phyloP scores from a whole-genome alignment of 768 basidiomycete genomes.

The Gymnopilus dilepis region DNA sequence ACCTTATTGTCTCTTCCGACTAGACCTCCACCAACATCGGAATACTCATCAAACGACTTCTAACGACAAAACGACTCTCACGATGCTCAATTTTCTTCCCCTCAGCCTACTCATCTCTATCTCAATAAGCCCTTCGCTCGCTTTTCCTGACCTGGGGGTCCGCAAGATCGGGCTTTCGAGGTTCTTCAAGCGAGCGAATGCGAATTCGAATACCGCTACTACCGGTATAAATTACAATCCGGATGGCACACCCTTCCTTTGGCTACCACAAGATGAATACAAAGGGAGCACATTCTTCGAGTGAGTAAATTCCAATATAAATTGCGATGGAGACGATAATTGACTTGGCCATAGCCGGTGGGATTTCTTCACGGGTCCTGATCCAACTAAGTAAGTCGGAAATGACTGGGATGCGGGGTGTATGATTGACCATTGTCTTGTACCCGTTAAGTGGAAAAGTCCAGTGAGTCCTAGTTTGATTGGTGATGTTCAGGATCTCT shows the following conservation, averaged over 20 bases:
- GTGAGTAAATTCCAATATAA: constrained; percentile 44
- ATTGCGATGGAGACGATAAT: not conserved
- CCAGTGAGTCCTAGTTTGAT: constrained; percentile 50
- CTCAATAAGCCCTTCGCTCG: not conserved
- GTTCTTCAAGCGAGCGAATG: not conserved
- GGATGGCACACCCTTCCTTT: constrained; percentile 61
- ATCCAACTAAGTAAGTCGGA: constrained; percentile 68
- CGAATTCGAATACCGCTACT: not conserved
- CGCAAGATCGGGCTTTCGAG: constrained; percentile 2
- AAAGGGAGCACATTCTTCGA: constrained; percentile 72
- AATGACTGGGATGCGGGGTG: constrained; percentile 12
- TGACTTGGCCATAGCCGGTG: constrained; percentile 48
- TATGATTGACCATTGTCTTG: constrained; percentile 10
- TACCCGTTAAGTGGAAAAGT: constrained; percentile 63
- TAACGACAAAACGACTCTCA: constrained; percentile 16
- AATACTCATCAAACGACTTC: not conserved
- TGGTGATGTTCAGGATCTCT: not conserved
- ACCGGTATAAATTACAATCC: constrained; percentile 45
- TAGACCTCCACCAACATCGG: not conserved
- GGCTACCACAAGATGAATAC: constrained; percentile 71
- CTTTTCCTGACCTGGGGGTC: constrained; percentile 12
- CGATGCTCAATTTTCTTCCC: constrained; percentile 15
- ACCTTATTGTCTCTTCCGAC: not conserved
- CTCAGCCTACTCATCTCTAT: constrained; percentile 15
- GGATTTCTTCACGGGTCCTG: constrained; percentile 60